phyloP scores from a whole-genome alignment of 768 basidiomycete genomes.

The Phlegmacium glaucopus region DNA sequence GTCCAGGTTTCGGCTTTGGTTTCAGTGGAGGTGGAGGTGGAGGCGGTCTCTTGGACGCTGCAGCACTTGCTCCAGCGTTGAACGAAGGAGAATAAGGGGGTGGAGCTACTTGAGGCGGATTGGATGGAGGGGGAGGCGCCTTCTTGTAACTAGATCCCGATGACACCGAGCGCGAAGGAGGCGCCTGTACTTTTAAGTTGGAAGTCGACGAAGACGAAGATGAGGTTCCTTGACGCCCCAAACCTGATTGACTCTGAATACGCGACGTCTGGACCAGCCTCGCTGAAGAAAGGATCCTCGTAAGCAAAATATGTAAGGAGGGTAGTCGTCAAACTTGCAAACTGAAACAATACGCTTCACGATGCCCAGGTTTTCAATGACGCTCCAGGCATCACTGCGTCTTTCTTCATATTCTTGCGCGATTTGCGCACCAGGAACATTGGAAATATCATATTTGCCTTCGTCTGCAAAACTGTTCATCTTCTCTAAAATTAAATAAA shows the following conservation, averaged over 20 bases:
- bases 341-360: constrained; percentile 83
- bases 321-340: constrained; percentile 47
- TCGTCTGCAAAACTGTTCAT: constrained; percentile 81
- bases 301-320: background rate
- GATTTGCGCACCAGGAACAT: constrained; percentile 65
- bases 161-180: constrained; percentile 33
- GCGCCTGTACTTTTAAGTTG: constrained; percentile 30
- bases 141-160: constrained; percentile 40
- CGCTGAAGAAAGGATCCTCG: constrained; percentile 35
- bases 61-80: constrained; percentile 25
- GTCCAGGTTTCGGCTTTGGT: constrained; percentile 75
- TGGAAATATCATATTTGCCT: constrained; percentile 71
- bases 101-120: constrained; percentile 29
- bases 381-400: constrained; percentile 78
- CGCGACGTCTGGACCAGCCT: constrained; percentile 61
- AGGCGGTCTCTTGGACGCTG: constrained; percentile 68
- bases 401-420: constrained; percentile 73
- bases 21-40: constrained; percentile 93
- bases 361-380: constrained; percentile 77
- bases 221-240: constrained; percentile 33
- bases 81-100: constrained; percentile 30
- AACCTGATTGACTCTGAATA: constrained; percentile 19
- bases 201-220: constrained; percentile 35
- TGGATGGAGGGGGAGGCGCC: constrained; percentile 50
- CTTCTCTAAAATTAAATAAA: constrained; percentile 93